phyloP scores from a whole-genome alignment of 176 grass and related monocot species.

The Areca catechu region DNA sequence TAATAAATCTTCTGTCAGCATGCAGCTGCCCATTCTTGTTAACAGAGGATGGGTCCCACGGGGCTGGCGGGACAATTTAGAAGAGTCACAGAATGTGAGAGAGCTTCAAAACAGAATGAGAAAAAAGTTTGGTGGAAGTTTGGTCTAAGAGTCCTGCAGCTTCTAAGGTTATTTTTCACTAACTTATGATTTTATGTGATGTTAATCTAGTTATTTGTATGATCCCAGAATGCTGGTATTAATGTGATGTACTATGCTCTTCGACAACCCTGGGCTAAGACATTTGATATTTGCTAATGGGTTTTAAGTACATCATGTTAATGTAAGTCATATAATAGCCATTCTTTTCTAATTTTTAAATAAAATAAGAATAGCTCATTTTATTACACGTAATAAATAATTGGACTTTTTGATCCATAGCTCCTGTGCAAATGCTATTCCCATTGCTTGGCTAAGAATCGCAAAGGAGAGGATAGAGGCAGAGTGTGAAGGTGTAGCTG shows the following conservation, averaged over 20 bases:
- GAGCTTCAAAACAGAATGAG: constrained; percentile 34
- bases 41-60: constrained; percentile 97
- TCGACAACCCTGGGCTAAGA: too few relatives aligned
- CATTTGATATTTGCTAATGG: too few relatives aligned
- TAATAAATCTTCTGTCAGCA: constrained; percentile 64
- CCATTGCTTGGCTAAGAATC: too few relatives aligned
- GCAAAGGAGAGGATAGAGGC: too few relatives aligned
- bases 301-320: too few relatives aligned
- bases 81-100: constrained; percentile 26
- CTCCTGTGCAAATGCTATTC: too few relatives aligned
- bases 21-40: constrained; percentile 75
- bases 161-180: constrained; percentile 38
- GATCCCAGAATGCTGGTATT: neutral
- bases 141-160: constrained; percentile 55
- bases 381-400: too few relatives aligned
- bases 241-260: neutral
- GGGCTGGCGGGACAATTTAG: constrained; percentile 50
- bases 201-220: neutral
- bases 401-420: too few relatives aligned
- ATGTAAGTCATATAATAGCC: too few relatives aligned
- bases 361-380: too few relatives aligned
- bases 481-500: too few relatives aligned
- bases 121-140: constrained; percentile 78
- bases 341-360: too few relatives aligned
- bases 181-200: constrained; percentile 5